Base-by-base conservation (phyloP, 768 basidiomycete genomes). In the Mycena leptocephala region DNA sequence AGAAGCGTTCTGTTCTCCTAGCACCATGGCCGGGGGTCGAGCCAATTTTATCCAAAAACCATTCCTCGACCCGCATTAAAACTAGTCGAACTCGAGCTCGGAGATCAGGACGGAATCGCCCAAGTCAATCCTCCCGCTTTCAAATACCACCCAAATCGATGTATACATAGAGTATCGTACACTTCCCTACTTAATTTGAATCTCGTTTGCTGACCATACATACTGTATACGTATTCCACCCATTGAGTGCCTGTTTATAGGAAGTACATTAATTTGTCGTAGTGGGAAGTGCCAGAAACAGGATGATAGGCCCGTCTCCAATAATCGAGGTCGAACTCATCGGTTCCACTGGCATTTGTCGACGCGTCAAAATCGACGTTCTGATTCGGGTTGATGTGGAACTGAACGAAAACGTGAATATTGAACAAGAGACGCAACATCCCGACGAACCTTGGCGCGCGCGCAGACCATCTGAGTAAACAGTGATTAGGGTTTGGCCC, bases 401-500 rank as follows among this genome's bases (percentile, higher is more conserved):
- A 77, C 58, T 65, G 11, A 16, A 24, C 20, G 10, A 46, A 16
- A 11, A 33, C 24, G 30, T 35, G n/a, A 48, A 24, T 18, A 35
- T 24, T 35, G 20, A 51, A 51, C 2, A 5, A 32, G 4, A n/a
- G 51, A 51, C 2, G 35, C 4, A 4, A 24, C 28, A 5, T 37
- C 18, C 6, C 30, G 8, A 35, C 64, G 0, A n/a, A 65, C 64
- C 30, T 79, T 79, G 2, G 59, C 76, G 7, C 76, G 74, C 0
- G 74, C 65, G 51, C 80, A 80, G 1, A 80, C 78, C 11, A 80
- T 65, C 78, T 80, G n/a, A n/a, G n/a, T n/a, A 37, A 69, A 56
- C 30, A 30, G 35, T 1, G 53, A 51, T 39, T 39, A 46, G 32
- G n/a, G 1, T 37, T 48, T 16, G 28, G 26, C 22, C n/a, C 7